phyloP scores from a whole-genome alignment of 2,329 filamentous ascomycete species.

The Cladophialophora exuberans region DNA sequence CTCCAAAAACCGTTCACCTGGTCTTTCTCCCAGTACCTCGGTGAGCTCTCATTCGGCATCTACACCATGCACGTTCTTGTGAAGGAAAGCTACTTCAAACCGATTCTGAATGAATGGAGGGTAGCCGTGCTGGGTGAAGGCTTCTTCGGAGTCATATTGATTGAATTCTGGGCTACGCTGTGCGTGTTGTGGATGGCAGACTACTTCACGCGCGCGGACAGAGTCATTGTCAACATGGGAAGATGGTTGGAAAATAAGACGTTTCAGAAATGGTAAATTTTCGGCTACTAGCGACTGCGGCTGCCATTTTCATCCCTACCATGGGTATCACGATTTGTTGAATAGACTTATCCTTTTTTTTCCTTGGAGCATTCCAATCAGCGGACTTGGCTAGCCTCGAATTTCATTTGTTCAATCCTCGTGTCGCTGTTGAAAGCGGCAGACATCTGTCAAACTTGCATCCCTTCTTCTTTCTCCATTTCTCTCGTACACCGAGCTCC shows the following conservation, averaged over 20 bases:
- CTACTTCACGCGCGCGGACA: conserved; percentile 18
- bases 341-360: not conserved
- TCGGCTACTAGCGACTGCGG: too few relatives aligned
- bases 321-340: not conserved
- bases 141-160: not conserved
- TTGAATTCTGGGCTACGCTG: not conserved
- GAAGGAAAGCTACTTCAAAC: conserved; percentile 2
- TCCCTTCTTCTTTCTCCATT: not conserved
- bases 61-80: conserved; percentile 47
- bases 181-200: conserved; percentile 18
- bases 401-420: not conserved
- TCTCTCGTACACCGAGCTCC: too few relatives aligned
- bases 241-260: conserved; percentile 17
- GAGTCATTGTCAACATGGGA: conserved; percentile 9
- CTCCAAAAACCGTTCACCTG: conserved; percentile 48
- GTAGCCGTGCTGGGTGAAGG: conserved; percentile 7
- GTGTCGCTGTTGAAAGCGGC: not conserved
- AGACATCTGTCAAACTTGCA: too few relatives aligned
- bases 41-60: conserved; percentile 51
- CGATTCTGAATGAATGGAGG: conserved; percentile 7
- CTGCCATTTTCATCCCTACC: not conserved
- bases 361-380: not conserved
- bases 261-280: conserved; percentile 19
- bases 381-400: not conserved
- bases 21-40: conserved; percentile 49